Evolutionary conservation across 164 flowering plant species (phyloP).

Genomic region (Taxillus chinensis): DNA sequence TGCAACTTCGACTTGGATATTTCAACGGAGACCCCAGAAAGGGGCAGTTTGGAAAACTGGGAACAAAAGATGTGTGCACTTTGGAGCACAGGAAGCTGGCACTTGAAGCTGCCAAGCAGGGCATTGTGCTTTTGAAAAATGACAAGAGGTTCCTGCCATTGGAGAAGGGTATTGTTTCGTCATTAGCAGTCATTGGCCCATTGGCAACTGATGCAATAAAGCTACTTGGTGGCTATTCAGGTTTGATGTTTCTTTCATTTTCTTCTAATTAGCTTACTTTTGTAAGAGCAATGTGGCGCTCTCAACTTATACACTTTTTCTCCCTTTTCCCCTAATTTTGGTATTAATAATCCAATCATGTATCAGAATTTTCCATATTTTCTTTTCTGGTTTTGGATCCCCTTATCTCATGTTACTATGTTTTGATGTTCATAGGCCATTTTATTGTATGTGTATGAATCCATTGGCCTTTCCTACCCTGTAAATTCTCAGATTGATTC

Average conservation of each 20-base stretch:
- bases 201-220: slow-evolving; percentile 39
- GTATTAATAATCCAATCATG: too few species aligned
- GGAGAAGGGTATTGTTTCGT: slow-evolving; percentile 25
- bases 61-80: slow-evolving; percentile 62
- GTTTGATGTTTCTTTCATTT: slow-evolving; percentile 19
- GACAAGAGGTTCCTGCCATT: slow-evolving; percentile 64
- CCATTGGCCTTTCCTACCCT: too few species aligned
- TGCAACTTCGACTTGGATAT: slow-evolving; percentile 75
- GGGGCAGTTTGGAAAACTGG: slow-evolving; percentile 46
- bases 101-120: slow-evolving; percentile 84
- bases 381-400: too few species aligned
- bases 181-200: slow-evolving; percentile 81
- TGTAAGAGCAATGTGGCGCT: background rate
- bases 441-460: too few species aligned
- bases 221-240: slow-evolving; percentile 72
- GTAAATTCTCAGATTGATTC: too few species aligned
- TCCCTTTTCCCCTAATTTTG: too few species aligned
- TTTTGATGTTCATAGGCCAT: too few species aligned
- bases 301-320: too few species aligned
- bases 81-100: slow-evolving; percentile 57
- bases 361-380: too few species aligned
- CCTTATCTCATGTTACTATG: too few species aligned
- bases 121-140: slow-evolving; percentile 86
- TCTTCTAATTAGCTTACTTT: background rate
- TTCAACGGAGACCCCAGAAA: slow-evolving; percentile 66